Evolutionary conservation across 2,329 filamentous ascomycete species (phyloP), one percentile per base, ranked within the genome.

Genomic region (Penicillium sp.): DNA sequence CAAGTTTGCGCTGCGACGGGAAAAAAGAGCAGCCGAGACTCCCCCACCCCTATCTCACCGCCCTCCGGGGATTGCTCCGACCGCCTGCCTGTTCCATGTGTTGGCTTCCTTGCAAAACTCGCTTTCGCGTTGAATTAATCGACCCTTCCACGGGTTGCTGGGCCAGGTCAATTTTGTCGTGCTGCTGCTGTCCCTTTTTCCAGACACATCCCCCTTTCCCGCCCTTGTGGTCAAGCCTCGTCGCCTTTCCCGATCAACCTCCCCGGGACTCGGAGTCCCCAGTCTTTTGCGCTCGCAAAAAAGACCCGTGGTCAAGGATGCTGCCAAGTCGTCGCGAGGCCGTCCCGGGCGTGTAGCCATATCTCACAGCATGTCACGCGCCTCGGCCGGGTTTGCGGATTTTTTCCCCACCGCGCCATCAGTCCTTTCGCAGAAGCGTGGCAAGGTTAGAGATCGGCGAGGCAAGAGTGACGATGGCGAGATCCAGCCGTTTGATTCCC

Each of bases 351-450:
- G 67, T 65, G 58, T 71, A 71, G 68, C 68, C 69, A 64, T 60
- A 58, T 68, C 57, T 65, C 77, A 83, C 77, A 83, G 75, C 74
- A 88, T 87, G 85, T 88, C 88, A 82, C 88, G 86, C 76, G 81
- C 84, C 68, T 78, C 80, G 71, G 84, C 85, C 76, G 84, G 84
- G 74, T 90, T 90, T 78, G 86, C 85, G 73, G 83, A 90, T 74
- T 93, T 89, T 79, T 90, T 90, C 72, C 86, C 86, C 60, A 82
- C 85, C 67, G 87, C 86, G 65, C 86, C 87, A 59, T 80, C 81
- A 61, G 82, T 81, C 55, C 69, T 78, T 47, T 71, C 73, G 55
- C 67, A 73, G 58, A 74, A 73, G 69, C 72, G 71, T 65, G 66
- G 65, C 55, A 70, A 69, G 59, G 59, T 65, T 45, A 80, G 83